Evolutionary conservation across 352 stramenopile species (phyloP).

Genomic region (Globisporangium cystogenes): DNA sequence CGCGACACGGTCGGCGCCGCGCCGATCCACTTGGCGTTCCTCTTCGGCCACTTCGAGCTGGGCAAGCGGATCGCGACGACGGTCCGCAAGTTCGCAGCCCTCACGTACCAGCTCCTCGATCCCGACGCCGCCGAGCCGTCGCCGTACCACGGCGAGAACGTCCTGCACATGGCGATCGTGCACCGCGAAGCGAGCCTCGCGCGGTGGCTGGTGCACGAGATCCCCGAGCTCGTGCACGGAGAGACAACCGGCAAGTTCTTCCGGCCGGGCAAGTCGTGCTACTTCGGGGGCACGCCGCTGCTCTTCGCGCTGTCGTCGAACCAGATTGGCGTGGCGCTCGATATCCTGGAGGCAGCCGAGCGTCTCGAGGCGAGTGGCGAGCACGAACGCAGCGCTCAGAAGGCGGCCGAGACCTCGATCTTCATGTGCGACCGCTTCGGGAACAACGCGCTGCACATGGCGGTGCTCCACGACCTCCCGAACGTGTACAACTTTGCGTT

Average conservation of each 20-base stretch:
- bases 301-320: constrained; percentile 54
- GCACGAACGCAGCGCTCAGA: neutral
- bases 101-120: constrained; percentile 34
- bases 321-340: constrained; percentile 36
- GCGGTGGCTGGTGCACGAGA: constrained; percentile 29
- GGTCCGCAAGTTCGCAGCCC: constrained; percentile 19
- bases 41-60: constrained; percentile 53
- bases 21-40: constrained; percentile 47
- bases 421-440: constrained; percentile 48
- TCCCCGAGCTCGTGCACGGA: constrained; percentile 32
- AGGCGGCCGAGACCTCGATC: constrained; percentile 25
- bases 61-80: constrained; percentile 36
- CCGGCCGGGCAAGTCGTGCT: constrained; percentile 36
- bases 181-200: constrained; percentile 32
- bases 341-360: constrained; percentile 29
- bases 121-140: constrained; percentile 17
- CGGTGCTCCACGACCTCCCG: constrained; percentile 48
- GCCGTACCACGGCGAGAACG: constrained; percentile 57
- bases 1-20: constrained; percentile 47
- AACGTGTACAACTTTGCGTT: constrained; percentile 57
- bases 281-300: constrained; percentile 54
- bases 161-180: constrained; percentile 65
- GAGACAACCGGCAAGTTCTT: constrained; percentile 55
- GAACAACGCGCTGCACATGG: constrained; percentile 59
- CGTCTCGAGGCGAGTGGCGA: constrained; percentile 8